Percentiles rank a stretch among this genome's conserved stretches.
phyloP scores from a whole-genome alignment of 768 basidiomycete genomes.

The Clitopilus passeckerianus region DNA sequence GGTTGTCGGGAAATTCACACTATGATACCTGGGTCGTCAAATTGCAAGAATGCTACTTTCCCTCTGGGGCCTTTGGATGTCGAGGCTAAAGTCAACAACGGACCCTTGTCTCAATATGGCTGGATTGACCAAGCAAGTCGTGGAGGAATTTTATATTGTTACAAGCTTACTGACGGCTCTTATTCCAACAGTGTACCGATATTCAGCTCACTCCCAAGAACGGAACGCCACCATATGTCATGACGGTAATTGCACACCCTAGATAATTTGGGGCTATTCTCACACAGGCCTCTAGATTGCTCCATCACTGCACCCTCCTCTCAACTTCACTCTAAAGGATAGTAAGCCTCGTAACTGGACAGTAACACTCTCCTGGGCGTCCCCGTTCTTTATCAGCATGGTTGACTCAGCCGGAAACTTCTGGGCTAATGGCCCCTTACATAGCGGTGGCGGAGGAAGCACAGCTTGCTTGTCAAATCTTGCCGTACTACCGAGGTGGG shows the following conservation, averaged over 20 bases:
- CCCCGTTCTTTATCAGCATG: slow-evolving; percentile 53
- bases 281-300: slow-evolving; percentile 36
- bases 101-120: slow-evolving; percentile 53
- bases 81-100: slow-evolving; percentile 34
- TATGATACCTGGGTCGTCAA: slow-evolving; percentile 38
- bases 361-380: slow-evolving; percentile 44
- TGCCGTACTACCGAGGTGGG: neutral
- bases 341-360: slow-evolving; percentile 52
- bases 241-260: slow-evolving; percentile 36
- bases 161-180: neutral
- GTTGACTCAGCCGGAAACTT: slow-evolving; percentile 42
- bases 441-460: slow-evolving; percentile 39
- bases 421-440: slow-evolving; percentile 57
- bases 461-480: slow-evolving; percentile 35
- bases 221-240: slow-evolving; percentile 54
- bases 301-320: slow-evolving; percentile 56
- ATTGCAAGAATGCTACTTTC: slow-evolving; percentile 48
- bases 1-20: slow-evolving; percentile 59
- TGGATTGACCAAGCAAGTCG: slow-evolving; percentile 48
- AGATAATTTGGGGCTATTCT: neutral
- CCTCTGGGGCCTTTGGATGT: slow-evolving; percentile 38
- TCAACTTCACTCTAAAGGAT: slow-evolving; percentile 45
- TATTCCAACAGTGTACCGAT: slow-evolving; percentile 45
- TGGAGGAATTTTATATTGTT: neutral
- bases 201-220: slow-evolving; percentile 47